Percentiles rank a stretch among this genome's conserved stretches.
Evolutionary conservation across 169 alveolate species (phyloP).

Genomic region (Eimeria tenella): DNA sequence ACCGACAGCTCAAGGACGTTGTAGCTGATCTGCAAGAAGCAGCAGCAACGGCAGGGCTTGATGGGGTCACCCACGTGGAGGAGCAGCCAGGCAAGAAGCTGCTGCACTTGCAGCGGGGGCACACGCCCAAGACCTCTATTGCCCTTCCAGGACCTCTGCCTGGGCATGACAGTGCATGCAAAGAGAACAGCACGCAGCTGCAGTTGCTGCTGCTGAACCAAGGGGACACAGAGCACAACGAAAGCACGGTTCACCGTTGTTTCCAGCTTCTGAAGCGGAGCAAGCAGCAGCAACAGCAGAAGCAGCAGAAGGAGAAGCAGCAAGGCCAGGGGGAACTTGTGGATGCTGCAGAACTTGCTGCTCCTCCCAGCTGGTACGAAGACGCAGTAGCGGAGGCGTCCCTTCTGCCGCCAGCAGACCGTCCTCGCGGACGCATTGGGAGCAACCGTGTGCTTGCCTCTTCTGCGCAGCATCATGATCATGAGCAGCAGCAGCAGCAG

Average conservation of each 20-base stretch:
- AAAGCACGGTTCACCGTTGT: not conserved
- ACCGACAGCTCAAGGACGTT: not conserved
- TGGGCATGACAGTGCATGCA: not conserved
- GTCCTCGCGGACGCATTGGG: no score
- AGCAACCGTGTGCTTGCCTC: no score
- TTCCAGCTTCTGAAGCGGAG: not conserved
- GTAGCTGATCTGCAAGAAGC: not conserved
- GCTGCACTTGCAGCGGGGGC: not conserved
- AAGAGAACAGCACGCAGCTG: not conserved
- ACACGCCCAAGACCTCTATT: not conserved
- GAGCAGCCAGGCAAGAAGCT: not conserved
- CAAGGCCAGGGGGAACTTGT: no score
- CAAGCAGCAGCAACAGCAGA: no score
- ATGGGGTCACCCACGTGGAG: not conserved
- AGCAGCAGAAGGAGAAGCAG: no score
- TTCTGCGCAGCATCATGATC: no score
- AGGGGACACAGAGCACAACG: not conserved
- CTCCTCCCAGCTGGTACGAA: not conserved
- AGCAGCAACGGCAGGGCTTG: not conserved
- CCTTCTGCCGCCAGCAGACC: no score
- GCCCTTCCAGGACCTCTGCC: not conserved
- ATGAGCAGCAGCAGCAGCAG: not conserved
- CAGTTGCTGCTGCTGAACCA: constrained; percentile 16
- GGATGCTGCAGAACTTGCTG: no score
- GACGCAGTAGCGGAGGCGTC: not conserved